Percentiles rank a stretch among this genome's conserved stretches.
Conservation (phyloP, 2,329 filamentous ascomycete genomes). For the Sporothrix phasma region DNA sequence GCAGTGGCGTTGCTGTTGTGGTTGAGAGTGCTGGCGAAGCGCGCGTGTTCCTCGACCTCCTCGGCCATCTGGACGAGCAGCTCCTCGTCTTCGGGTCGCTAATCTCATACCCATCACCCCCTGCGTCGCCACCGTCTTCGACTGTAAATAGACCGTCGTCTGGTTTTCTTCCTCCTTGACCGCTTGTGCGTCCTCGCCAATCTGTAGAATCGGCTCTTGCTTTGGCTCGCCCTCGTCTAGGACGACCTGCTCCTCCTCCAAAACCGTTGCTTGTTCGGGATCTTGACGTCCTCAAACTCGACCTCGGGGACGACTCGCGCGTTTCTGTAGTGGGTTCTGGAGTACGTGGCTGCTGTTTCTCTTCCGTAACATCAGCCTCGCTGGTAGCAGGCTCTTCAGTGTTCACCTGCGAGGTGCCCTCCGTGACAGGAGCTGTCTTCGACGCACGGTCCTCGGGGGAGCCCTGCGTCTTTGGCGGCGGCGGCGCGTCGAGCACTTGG, state of each 20-base stretch:
- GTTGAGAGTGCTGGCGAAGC: constrained; percentile 83
- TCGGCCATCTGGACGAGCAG: constrained; percentile 75
- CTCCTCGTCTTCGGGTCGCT: constrained; percentile 87
- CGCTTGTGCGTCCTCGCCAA: not conserved
- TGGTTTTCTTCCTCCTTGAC: not conserved
- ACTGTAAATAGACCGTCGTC: constrained; percentile 21
- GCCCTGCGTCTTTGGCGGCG: constrained; percentile 17
- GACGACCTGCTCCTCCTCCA: constrained; percentile 22
- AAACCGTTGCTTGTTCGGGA: constrained; percentile 10
- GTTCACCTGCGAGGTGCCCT: not conserved
- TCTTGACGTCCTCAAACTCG: constrained; percentile 31
- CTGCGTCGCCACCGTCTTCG: constrained; percentile 19
- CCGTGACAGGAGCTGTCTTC: not conserved
- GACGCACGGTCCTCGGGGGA: not conserved
- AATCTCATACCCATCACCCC: constrained; percentile 58
- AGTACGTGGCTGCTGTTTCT: not conserved
- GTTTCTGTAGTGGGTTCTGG: not conserved
- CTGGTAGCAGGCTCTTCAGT: not conserved
- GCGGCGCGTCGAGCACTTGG: constrained; percentile 44
- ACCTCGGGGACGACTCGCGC: constrained; percentile 22
- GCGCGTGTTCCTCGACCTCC: constrained; percentile 87
- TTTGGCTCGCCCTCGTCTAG: not conserved
- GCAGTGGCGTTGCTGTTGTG: constrained; percentile 58
- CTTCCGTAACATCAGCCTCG: not conserved
- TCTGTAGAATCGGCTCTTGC: not conserved